Evolutionary conservation across 164 flowering plant species (phyloP).

Genomic region (Kingdonia uniflora): DNA sequence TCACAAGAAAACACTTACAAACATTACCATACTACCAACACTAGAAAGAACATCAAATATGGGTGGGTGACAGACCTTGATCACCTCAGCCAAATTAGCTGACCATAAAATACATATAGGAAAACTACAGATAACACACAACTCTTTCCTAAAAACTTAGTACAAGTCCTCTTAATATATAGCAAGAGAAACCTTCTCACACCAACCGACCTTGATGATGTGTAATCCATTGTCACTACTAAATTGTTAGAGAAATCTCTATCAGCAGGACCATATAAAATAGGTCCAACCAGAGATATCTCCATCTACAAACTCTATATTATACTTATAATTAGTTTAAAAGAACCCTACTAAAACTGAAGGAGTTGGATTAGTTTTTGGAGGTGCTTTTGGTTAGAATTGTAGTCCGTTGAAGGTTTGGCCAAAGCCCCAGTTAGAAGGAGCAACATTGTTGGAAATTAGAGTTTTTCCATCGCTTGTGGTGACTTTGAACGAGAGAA

Average conservation of each 20-base stretch:
- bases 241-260: not conserved
- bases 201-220: not conserved
- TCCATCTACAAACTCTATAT: not conserved
- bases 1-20: no score
- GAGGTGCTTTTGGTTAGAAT: slow-evolving; percentile 12
- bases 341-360: not conserved
- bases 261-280: not conserved
- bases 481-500: slow-evolving; percentile 51
- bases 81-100: not conserved
- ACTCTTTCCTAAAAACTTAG: no score
- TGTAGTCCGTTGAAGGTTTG: slow-evolving; percentile 55
- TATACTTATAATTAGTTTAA: not conserved
- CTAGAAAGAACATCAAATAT: not conserved
- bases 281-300: not conserved
- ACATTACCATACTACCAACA: no score
- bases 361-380: slow-evolving; percentile 7
- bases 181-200: not conserved
- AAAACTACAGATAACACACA: no score
- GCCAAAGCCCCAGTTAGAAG: slow-evolving; percentile 54
- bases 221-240: not conserved
- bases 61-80: not conserved
- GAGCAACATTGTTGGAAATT: slow-evolving; percentile 54
- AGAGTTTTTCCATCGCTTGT: slow-evolving; percentile 49
- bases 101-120: no score
- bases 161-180: no score